Percentiles rank a stretch among this genome's conserved stretches.
Evolutionary conservation across 768 basidiomycete species (phyloP).

Genomic region (Leccinum subgranulosum): DNA sequence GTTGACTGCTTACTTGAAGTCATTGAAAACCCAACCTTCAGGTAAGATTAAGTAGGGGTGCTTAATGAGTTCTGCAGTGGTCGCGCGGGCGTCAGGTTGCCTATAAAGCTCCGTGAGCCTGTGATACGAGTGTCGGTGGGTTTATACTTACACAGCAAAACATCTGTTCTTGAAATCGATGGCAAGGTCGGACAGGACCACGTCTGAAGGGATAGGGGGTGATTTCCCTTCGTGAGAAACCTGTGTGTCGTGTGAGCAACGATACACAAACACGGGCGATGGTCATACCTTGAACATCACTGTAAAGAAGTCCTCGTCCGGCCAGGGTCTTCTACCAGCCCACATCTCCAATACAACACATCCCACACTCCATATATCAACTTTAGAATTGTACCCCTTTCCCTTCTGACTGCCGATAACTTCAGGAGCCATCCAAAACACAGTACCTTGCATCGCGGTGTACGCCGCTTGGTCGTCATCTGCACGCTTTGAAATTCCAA

Average conservation of each 20-base stretch:
- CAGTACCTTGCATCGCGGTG: conserved; percentile 95
- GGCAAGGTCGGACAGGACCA: conserved; percentile 70
- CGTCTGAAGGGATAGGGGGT: conserved; percentile 86
- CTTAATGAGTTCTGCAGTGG: conserved; percentile 70
- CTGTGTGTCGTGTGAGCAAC: conserved; percentile 37
- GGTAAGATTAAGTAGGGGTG: conserved; percentile 78
- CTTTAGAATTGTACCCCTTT: conserved; percentile 92
- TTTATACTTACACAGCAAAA: conserved; percentile 72
- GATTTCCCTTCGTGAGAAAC: conserved; percentile 80
- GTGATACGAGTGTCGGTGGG: background rate
- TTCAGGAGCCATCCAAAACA: conserved; percentile 99
- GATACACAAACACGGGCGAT: background rate
- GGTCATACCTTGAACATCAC: conserved; percentile 87
- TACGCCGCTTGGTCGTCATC: conserved; percentile 81
- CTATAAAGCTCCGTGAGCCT: conserved; percentile 34
- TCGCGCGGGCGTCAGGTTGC: conserved; percentile 81
- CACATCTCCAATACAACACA: conserved; percentile 99
- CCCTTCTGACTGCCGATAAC: conserved; percentile 79
- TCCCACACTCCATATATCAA: conserved; percentile 98
- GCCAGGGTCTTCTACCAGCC: conserved; percentile 95
- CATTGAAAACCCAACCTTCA: conserved; percentile 72
- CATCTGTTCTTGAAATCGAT: conserved; percentile 86
- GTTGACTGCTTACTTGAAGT: conserved; percentile 32
- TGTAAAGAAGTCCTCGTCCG: conserved; percentile 81
- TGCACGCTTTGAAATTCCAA: conserved; percentile 96